A percentile compares a stretch with the other conserved stretches of the same genome.
Evolutionary conservation across 805 yeast species (phyloP).

Genomic region (Cyberlindnera euphorbiae): DNA sequence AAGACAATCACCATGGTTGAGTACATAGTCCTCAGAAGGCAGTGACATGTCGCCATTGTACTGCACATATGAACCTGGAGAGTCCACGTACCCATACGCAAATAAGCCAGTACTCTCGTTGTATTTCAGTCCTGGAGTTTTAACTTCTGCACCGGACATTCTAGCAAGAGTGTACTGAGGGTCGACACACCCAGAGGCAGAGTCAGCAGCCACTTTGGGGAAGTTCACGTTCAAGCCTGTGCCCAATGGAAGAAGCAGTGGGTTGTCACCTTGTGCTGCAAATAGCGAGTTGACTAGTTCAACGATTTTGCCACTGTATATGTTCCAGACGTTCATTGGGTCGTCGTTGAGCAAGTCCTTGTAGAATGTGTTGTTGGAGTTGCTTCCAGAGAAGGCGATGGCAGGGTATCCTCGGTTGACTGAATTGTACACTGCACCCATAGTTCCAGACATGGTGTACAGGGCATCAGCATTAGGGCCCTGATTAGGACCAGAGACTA

Average conservation of each 20-base stretch:
- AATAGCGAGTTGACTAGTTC: constrained; percentile 37
- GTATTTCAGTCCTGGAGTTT: constrained; percentile 23
- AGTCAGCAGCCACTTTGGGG: constrained; percentile 41
- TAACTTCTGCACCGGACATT: constrained; percentile 34
- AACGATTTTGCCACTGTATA: constrained; percentile 38
- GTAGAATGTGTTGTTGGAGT: constrained; percentile 40
- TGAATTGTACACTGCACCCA: constrained; percentile 46
- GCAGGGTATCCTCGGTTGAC: constrained; percentile 46
- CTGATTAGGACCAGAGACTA: constrained; percentile 50
- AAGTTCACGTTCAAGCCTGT: constrained; percentile 46
- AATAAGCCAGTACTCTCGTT: constrained; percentile 35
- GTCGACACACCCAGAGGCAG: constrained; percentile 32
- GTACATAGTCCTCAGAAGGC: constrained; percentile 37
- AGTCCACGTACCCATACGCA: constrained; percentile 16
- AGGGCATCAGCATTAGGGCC: constrained; percentile 43
- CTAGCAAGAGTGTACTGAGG: constrained; percentile 43
- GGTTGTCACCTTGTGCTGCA: constrained; percentile 33
- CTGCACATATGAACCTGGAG: constrained; percentile 23
- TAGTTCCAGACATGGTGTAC: constrained; percentile 45
- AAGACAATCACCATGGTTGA: constrained; percentile 32
- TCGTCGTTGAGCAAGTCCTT: constrained; percentile 39
- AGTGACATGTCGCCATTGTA: constrained; percentile 42
- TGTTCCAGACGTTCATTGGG: constrained; percentile 37
- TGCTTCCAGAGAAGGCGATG: constrained; percentile 48
- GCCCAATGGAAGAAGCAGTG: constrained; percentile 37